These are phyloP conservation scores for Xylaria bambusicola DNA, from an alignment of 495 filamentous ascomycete genomes.

Conservation along the genomic window DNA sequence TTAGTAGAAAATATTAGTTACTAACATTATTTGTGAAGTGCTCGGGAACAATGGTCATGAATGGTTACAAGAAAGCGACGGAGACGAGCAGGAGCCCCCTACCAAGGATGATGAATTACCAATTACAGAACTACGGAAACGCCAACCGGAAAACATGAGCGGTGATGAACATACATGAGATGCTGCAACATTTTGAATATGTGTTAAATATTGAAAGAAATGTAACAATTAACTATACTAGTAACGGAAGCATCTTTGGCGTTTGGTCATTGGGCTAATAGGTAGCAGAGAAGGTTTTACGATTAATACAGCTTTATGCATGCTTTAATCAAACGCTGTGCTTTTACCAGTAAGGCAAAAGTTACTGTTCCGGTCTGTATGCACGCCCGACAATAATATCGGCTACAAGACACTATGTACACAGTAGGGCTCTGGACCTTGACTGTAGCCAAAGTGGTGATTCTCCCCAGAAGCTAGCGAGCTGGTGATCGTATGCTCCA, in stretches of 20 bases:
- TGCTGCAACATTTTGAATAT: background rate
- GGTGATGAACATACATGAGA: background rate
- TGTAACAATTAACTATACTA: too few species aligned
- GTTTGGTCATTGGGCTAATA: slow-evolving; percentile 2
- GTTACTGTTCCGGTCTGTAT: too few species aligned
- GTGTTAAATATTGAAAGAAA: background rate
- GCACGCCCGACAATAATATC: too few species aligned
- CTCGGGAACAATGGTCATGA: slow-evolving; percentile 63
- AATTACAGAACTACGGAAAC: slow-evolving; percentile 25
- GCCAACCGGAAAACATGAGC: slow-evolving; percentile 14
- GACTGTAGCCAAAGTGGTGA: too few species aligned
- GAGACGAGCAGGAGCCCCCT: slow-evolving; percentile 11
- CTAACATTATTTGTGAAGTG: slow-evolving; percentile 15
- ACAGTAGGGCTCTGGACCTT: too few species aligned
- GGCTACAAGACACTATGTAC: too few species aligned
- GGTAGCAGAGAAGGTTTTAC: background rate
- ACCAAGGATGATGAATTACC: slow-evolving; percentile 6
- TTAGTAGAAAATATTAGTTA: background rate
- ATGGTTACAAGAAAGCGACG: slow-evolving; percentile 23
- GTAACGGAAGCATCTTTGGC: slow-evolving; percentile 1
- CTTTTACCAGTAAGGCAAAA: too few species aligned
- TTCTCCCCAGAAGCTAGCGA: too few species aligned
- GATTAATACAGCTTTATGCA: too few species aligned
- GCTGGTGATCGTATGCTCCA: too few species aligned
- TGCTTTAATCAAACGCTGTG: too few species aligned